Conservation (phyloP, 2,329 filamentous ascomycete species). For the Ophiosphaerella korrae region DNA sequence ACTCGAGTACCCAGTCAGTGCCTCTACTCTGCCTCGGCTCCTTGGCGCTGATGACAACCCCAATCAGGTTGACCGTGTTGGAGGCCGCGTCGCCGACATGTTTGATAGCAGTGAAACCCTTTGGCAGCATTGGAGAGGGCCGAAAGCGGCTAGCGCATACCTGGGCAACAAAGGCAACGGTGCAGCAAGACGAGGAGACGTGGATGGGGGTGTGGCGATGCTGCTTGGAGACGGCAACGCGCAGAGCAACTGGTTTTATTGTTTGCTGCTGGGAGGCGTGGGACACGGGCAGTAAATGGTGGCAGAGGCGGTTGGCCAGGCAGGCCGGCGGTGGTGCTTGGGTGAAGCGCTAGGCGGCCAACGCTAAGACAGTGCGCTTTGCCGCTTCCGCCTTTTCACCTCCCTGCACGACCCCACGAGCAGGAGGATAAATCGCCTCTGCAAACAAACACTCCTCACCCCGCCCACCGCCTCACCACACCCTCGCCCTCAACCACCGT, state of each 20-base stretch:
- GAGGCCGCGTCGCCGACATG: conserved; percentile 38
- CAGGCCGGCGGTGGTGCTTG: conserved; percentile 17
- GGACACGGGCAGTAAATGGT: too few species aligned
- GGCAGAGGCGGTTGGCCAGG: conserved; percentile 13
- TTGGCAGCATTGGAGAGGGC: conserved; percentile 19
- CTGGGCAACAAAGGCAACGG: conserved; percentile 3
- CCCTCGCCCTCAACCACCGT: conserved; percentile 22
- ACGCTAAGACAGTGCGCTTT: conserved; percentile 28
- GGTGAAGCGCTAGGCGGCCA: conserved; percentile 14
- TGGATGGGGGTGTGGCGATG: too few species aligned
- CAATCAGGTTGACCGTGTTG: conserved; percentile 64
- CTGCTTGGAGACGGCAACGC: too few species aligned
- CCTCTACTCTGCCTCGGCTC: conserved; percentile 57
- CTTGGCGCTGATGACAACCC: conserved; percentile 71
- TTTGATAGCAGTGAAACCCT: conserved; percentile 53
- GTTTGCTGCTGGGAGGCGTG: too few species aligned
- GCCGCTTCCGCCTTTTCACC: conserved; percentile 45
- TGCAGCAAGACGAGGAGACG: background rate
- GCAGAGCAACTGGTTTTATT: too few species aligned
- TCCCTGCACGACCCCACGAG: conserved; percentile 37
- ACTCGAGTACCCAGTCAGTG: conserved; percentile 53
- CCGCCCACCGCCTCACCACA: conserved; percentile 20
- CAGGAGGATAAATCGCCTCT: conserved; percentile 37
- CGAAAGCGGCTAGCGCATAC: conserved; percentile 21
- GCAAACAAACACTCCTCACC: conserved; percentile 38